Base-by-base conservation (phyloP, 2,329 filamentous ascomycete genomes). In the Sporothrix dimorphospora region DNA sequence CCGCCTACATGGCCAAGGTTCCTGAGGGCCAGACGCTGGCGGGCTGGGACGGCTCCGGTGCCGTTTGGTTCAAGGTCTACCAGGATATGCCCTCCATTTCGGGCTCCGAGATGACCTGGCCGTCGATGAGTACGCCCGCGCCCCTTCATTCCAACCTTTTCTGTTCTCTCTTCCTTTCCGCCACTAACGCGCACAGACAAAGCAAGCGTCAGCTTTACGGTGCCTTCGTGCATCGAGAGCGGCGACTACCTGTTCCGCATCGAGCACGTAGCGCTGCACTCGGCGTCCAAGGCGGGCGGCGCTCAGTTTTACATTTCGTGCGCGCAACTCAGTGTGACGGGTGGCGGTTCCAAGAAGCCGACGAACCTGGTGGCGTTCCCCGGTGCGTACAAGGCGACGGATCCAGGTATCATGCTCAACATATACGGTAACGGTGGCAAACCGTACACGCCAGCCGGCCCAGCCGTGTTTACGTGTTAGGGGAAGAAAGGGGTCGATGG, bases 31-130 rank as follows among this genome's bases (percentile, higher is more conserved):
- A 80, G 72, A 77, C 78, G 19, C 77, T 78, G 14, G 74, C 78
- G 19, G 76, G 72, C 19, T 82, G 79, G 77, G 78, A 80, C 70
- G 80, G 79, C 2, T 74, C 76, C 8, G 81, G 79, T 12, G 74
- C 76, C 8, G 78, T 79, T 21, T 82, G 80, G 80, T 82, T 82
- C 78, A 82, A 82, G 76, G 79, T 82, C 55, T 80, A 79, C 75
- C 76, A 80, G 65, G 78, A 80, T 72, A 75, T 77, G 72, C 76
- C 77, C 51, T 73, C 69, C 8, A 75, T 77, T 49, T 75, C 73
- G 38, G 73, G 73, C 55, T 57, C 69, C 42, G 11, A 63, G 4
- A 57, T 76, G 16, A 73, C 74, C 5, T 76, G 75, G 75, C 61
- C 74, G 4, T 66, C 40, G 4, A 40, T 47, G 61, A 66, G 57